Evolutionary conservation across 257 asterid species (phyloP), one percentile per base, ranked within the genome.

Genomic region (Henckelia pumila): DNA sequence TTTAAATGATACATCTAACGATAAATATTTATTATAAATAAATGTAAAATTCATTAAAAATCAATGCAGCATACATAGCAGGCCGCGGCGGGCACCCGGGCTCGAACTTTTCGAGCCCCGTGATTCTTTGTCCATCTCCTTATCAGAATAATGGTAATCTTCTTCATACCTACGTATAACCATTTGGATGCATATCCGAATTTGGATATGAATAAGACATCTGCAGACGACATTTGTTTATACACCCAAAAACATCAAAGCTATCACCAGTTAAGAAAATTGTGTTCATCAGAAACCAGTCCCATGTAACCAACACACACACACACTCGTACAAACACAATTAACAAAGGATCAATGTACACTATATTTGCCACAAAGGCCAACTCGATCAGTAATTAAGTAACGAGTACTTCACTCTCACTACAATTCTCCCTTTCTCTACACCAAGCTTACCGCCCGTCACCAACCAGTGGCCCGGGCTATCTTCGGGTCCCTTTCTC

Each of bases 381-480:
- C 32, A 47, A 22, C 61, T 56, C 33, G 23, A 25, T 79, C 80
- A 87, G 81, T 87, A 89, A 74, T 87, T 89, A 16, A 89, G 91
- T 81, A 87, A 81, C 47, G 95, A 89, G 80, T 89, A 84, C 78
- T 89, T 87, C 66, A 89, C 78, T 71, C 94, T 87, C 78, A 87
- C 76, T 56, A 85, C 81, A 69, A 90, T 84, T 73, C 72, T 87
- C 73, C 95, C 95, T 69, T 82, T 89, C 70, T 87, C 96, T 7
- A 89, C 89, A n/a, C 96, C 90, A 17, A 89, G 95, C 75, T 89
- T 89, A 71, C 95, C 95, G 7, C 95, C 96, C 0, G 97, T 89
- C 6, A 89, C 95, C 78, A 89, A 59, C 97, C 97, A 89, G 73
- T 89, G 97, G 16, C 95, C 94, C 0, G 97, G 97, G n/a, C 81